Conservation (phyloP, 2,329 filamentous ascomycete species). For the Sarocladiaceae sp. region DNA sequence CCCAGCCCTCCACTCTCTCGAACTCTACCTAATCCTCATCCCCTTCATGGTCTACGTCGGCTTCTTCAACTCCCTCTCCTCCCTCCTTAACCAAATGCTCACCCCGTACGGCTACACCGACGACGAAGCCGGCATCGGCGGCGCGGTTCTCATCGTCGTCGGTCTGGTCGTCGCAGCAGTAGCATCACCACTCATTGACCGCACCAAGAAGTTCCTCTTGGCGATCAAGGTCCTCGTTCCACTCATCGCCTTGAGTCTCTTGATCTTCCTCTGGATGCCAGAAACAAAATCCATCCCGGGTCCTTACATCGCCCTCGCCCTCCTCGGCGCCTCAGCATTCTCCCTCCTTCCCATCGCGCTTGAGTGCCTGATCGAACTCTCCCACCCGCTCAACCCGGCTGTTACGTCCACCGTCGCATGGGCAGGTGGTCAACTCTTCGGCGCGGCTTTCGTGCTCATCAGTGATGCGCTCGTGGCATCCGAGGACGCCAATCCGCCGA, state of each 20-base stretch:
- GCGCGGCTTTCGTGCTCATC: slow-evolving; percentile 78
- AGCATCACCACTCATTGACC: slow-evolving; percentile 76
- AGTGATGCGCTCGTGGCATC: slow-evolving; percentile 68
- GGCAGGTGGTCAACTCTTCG: slow-evolving; percentile 80
- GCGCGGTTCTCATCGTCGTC: slow-evolving; percentile 83
- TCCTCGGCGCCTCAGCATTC: slow-evolving; percentile 79
- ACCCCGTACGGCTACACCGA: slow-evolving; percentile 80
- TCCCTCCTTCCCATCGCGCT: slow-evolving; percentile 77
- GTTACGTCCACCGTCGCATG: slow-evolving; percentile 80
- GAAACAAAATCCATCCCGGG: slow-evolving; percentile 56
- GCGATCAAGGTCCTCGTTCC: slow-evolving; percentile 73
- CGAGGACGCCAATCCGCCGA: slow-evolving; percentile 50
- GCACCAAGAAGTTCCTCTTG: slow-evolving; percentile 72
- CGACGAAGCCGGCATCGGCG: slow-evolving; percentile 82
- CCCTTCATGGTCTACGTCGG: slow-evolving; percentile 85
- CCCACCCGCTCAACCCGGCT: slow-evolving; percentile 82
- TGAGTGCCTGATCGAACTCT: slow-evolving; percentile 83
- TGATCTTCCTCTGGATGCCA: slow-evolving; percentile 76
- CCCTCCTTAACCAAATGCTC: slow-evolving; percentile 86
- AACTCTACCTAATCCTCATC: slow-evolving; percentile 76
- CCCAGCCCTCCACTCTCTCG: slow-evolving; percentile 53
- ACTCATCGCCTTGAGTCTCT: slow-evolving; percentile 66
- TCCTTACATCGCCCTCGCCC: slow-evolving; percentile 68
- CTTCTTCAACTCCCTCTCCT: slow-evolving; percentile 89
- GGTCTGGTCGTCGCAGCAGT: slow-evolving; percentile 76